These are phyloP conservation scores for Triglochin maritima DNA, from an alignment of 106 monocot genomes.

Conservation along the genomic window DNA sequence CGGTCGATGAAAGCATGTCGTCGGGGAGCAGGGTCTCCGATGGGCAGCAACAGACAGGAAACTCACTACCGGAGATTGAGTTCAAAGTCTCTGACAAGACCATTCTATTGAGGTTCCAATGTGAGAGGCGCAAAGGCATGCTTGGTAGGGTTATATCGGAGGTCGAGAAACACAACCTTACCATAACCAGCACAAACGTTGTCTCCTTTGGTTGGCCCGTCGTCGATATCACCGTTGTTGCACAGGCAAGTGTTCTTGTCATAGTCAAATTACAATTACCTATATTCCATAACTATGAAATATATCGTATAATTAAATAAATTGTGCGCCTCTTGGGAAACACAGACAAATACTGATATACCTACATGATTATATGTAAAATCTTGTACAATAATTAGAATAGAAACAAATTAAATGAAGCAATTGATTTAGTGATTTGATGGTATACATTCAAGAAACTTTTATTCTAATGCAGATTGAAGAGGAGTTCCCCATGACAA, in stretches of 20 bases:
- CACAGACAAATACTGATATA: too few species aligned
- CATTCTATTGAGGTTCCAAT: conserved; percentile 42
- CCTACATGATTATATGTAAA: too few species aligned
- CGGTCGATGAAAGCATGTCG: conserved; percentile 14
- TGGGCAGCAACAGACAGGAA: background rate
- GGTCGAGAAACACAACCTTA: conserved; percentile 47
- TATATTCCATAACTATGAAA: too few species aligned
- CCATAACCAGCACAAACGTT: conserved; percentile 32
- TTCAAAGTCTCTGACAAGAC: conserved; percentile 28
- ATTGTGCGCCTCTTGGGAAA: too few species aligned
- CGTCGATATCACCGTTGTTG: conserved; percentile 46
- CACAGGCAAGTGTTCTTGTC: conserved; percentile 13
- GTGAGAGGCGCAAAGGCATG: conserved; percentile 38
- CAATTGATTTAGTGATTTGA: too few species aligned
- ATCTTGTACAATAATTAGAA: too few species aligned
- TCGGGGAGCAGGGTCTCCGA: conserved; percentile 21
- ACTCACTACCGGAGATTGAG: conserved; percentile 47
- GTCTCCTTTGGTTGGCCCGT: conserved; percentile 33
- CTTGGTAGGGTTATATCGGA: conserved; percentile 34
- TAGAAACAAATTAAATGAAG: too few species aligned
- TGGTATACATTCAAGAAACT: too few species aligned
- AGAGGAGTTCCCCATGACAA: conserved; percentile 59
- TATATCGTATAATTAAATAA: too few species aligned
- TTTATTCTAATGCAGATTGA: conserved; percentile 36
- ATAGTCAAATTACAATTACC: too few species aligned